Base-by-base conservation (phyloP, 495 filamentous ascomycete genomes). In the Penicillium angulare region DNA sequence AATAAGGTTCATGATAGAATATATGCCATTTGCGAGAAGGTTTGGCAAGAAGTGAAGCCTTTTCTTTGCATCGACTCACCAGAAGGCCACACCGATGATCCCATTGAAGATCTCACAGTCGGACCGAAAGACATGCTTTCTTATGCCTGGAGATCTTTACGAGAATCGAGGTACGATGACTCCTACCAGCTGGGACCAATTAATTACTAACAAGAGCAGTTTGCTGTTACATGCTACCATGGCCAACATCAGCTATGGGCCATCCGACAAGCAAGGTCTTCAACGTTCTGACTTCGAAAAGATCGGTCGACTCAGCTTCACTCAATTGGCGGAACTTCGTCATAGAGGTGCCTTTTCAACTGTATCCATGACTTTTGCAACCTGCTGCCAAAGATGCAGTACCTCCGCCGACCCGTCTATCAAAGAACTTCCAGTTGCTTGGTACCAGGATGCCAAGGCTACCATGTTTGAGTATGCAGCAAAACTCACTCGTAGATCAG, bases 321-420 rank as follows among this genome's bases (percentile, higher is more conserved):
- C 78, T 18, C 89, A 97, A 64, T 75, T 98, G 2, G 82, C 88
- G 0, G 85, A 83, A 34, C 78, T 97, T 40, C 82, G 93, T 10
- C 93, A 98, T 64, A 79, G 93, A 50, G 93, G 93, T 43, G 93
- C 93, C 15, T 97, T 97, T 61, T 92, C 91, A 0, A 90, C 90
- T 5, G 92, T 97, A 3, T 87, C 93, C 5, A 85, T 88, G 45
- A 95, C 90, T 0, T 97, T 96, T 59, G 76, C 85, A 1, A 78
- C 76, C 15, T 92, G 89, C 55, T 97, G 92, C 61, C 63, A 73
- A 20, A 66, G 77, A 9, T 86, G 79, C 59, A 76, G 71, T 69
- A 76, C 68, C 56, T 85, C 60, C 58, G 67, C 45, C 50, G 77
- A 76, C 61, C 68, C 59, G 24, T 73, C 54, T 20, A 75, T 78